Evolutionary conservation across 2,329 filamentous ascomycete species (phyloP).

Genomic region (Mycocentrospora acerina): DNA sequence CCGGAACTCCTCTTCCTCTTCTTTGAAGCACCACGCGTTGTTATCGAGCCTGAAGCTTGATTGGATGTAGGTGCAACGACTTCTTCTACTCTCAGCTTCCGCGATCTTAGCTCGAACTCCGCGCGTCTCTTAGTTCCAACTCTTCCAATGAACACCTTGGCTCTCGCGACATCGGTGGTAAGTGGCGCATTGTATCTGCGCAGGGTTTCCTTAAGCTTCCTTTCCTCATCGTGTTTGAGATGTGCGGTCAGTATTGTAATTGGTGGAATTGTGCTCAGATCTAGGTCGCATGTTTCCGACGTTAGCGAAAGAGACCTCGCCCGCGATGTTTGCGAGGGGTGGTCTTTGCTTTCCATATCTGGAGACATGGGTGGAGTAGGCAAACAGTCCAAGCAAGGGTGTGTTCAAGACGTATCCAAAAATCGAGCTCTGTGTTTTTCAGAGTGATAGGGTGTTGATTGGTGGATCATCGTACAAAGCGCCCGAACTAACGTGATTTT

Average conservation of each 20-base stretch:
- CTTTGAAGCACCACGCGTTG: constrained; percentile 9
- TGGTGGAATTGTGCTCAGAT: constrained; percentile 56
- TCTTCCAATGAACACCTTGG: constrained; percentile 72
- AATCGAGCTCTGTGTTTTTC: constrained; percentile 21
- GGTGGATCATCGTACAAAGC: constrained; percentile 22
- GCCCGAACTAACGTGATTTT: constrained; percentile 4
- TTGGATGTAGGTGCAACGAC: constrained; percentile 26
- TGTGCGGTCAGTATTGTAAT: constrained; percentile 75
- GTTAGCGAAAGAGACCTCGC: constrained; percentile 18
- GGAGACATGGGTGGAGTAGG: constrained; percentile 18
- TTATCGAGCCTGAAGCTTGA: constrained; percentile 14
- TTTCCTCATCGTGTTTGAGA: constrained; percentile 63
- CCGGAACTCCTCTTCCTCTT: constrained; percentile 21
- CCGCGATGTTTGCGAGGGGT: constrained; percentile 21
- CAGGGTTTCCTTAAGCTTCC: constrained; percentile 65
- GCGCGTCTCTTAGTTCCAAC: constrained; percentile 70
- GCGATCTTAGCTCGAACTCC: constrained; percentile 72
- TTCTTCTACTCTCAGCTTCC: constrained; percentile 62
- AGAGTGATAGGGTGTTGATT: constrained; percentile 8
- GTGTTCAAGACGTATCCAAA: constrained; percentile 27
- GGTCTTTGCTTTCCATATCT: constrained; percentile 21
- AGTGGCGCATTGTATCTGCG: constrained; percentile 56
- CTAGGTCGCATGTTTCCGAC: constrained; percentile 23
- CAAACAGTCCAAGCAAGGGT: constrained; percentile 32
- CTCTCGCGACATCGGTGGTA: constrained; percentile 72